Base-by-base conservation (phyloP, 2,329 filamentous ascomycete genomes). In the Aspergillus persii region DNA sequence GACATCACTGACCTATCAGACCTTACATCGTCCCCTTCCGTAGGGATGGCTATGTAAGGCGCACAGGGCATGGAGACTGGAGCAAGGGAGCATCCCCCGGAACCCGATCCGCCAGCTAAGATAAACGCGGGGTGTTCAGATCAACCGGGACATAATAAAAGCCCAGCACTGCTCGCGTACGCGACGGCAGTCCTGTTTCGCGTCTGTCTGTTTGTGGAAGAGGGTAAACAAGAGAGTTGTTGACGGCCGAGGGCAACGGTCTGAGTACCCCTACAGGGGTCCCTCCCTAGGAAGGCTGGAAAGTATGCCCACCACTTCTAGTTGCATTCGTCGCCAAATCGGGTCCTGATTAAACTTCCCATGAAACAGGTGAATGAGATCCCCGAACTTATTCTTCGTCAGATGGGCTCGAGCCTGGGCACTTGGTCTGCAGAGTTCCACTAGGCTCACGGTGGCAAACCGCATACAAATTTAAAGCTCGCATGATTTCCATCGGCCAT, bases 21-120 rank as follows among this genome's bases (percentile, higher is more conserved):
- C 73, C 74, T 76, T 76, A 71, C 74, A 76, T 76, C 63, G 65
- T 70, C 61, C 67, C 67, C 69, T 70, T 73, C 67, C 67, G 64
- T 70, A 71, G 72, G 71, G 68, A 73, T 71, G 68, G 54, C 66
- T 63, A 68, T 66, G 63, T 61, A 70, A 68, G 64, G 67, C 63
- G 65, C 61, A 57, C 56, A 50, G 51, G 48, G 64, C 68, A 69
- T 69, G 67, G 66, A 68, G 66, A 60, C 66, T 61, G 61, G 66
- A 71, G 73, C 69, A 73, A 70, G 67, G 67, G 62, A 63, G 59
- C 30, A 53, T 29, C 26, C 41, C 48, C 60, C 57, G 64, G 59
- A 61, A 56, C 53, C 48, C 57, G 64, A 60, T 63, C 64, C 63
- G 64, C 57, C 61, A 59, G 55, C 52, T 54, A 57, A 31, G 11